These are phyloP conservation scores for Ascochyta rabiei DNA, from an alignment of 2,329 filamentous ascomycete species.

Conservation along the genomic window DNA sequence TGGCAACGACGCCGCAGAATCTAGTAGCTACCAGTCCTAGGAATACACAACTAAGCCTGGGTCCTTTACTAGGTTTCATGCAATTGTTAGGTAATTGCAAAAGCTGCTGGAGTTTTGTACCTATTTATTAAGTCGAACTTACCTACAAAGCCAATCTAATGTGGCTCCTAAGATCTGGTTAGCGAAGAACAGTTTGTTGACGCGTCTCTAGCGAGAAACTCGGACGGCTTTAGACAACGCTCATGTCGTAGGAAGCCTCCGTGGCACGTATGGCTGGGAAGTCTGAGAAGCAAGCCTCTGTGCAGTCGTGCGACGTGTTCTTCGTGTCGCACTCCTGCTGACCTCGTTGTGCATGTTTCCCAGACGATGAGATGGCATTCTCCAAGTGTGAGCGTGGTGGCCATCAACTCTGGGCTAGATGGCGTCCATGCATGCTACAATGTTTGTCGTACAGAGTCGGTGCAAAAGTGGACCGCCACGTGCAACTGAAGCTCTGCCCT, in stretches of 20 bases:
- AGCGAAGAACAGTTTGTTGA: background rate
- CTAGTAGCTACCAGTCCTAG: too few relatives aligned
- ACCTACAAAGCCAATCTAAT: too few relatives aligned
- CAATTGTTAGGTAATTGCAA: too few relatives aligned
- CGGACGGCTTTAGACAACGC: background rate
- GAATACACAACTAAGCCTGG: too few relatives aligned
- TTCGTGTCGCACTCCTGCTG: background rate
- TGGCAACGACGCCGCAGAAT: background rate
- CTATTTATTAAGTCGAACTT: too few relatives aligned
- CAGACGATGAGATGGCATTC: background rate
- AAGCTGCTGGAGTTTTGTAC: too few relatives aligned
- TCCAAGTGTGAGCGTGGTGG: background rate
- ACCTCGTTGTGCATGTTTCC: background rate
- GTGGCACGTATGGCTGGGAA: background rate
- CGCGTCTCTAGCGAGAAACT: background rate
- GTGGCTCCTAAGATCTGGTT: too few relatives aligned
- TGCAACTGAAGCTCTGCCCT: background rate
- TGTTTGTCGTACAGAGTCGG: background rate
- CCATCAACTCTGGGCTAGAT: background rate
- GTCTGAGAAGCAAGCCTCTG: too few relatives aligned
- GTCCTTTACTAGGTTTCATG: too few relatives aligned
- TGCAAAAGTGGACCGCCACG: constrained; percentile 3
- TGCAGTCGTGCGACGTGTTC: too few relatives aligned
- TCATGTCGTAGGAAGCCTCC: background rate
- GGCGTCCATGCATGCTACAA: background rate